Conservation (phyloP, 495 filamentous ascomycete genomes). For the Penicillium longicatenatum region DNA sequence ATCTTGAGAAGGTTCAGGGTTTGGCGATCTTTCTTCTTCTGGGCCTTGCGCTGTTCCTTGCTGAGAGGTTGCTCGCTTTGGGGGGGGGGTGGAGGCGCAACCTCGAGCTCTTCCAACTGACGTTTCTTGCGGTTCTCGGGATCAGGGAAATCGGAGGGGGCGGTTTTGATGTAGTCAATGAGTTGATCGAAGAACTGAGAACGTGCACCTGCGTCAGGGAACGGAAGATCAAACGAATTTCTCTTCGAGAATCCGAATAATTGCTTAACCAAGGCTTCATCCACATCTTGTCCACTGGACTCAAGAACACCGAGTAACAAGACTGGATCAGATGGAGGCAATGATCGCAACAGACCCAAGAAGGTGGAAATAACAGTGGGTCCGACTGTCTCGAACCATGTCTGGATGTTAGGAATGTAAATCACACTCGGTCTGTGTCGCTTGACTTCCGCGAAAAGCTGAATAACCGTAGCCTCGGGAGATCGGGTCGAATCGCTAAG, state of each 20-base stretch:
- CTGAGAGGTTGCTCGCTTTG: conserved; percentile 55
- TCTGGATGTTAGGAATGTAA: conserved; percentile 85
- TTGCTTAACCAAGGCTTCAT: conserved; percentile 64
- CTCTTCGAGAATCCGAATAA: conserved; percentile 82
- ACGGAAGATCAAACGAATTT: conserved; percentile 68
- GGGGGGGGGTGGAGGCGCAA: conserved; percentile 71
- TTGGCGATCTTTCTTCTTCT: conserved; percentile 78
- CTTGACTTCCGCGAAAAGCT: conserved; percentile 87
- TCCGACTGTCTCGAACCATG: conserved; percentile 77
- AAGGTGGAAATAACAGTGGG: conserved; percentile 74
- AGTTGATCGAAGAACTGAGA: conserved; percentile 75
- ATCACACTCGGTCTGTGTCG: conserved; percentile 95
- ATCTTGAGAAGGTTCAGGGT: conserved; percentile 83
- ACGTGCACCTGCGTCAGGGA: conserved; percentile 66
- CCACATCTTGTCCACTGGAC: conserved; percentile 54
- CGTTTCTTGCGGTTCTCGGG: conserved; percentile 82
- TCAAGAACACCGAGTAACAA: conserved; percentile 83
- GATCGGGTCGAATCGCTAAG: conserved; percentile 71
- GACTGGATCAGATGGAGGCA: conserved; percentile 86
- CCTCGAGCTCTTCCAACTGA: conserved; percentile 70
- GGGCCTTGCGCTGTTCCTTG: conserved; percentile 76
- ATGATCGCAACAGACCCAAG: conserved; percentile 68
- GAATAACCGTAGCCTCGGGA: conserved; percentile 82
- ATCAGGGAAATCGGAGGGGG: conserved; percentile 84
- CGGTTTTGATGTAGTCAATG: conserved; percentile 69